phyloP scores from a whole-genome alignment of 139 green algal species.

The Tetradesmus lagerheimii region DNA sequence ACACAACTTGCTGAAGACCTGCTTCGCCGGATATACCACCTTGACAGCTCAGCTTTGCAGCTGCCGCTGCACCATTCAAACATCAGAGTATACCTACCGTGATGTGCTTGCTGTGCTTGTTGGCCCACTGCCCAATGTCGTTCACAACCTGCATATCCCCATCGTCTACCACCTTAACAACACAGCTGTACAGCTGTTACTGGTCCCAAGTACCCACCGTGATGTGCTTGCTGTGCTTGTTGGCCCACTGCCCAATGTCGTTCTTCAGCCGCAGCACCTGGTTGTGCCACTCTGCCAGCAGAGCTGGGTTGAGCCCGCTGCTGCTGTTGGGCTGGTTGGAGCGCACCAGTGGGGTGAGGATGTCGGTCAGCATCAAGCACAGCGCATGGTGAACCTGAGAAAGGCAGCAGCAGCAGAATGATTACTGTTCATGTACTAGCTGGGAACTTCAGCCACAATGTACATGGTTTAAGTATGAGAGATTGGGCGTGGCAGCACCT shows the following conservation, averaged over 20 bases:
- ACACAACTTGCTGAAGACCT: too few relatives aligned
- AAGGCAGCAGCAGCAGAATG: background rate
- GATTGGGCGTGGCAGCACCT: too few relatives aligned
- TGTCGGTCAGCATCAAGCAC: slow-evolving; percentile 79
- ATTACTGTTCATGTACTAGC: too few relatives aligned
- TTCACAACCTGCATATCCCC: too few relatives aligned
- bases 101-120: slow-evolving; percentile 83
- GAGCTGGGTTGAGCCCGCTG: slow-evolving; percentile 23
- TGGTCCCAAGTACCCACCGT: slow-evolving; percentile 62
- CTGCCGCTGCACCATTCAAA: too few relatives aligned
- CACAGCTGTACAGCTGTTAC: background rate
- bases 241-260: slow-evolving; percentile 59
- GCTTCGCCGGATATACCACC: too few relatives aligned
- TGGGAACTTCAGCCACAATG: too few relatives aligned
- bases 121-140: slow-evolving; percentile 59
- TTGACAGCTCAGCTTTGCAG: background rate
- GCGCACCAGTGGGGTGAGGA: slow-evolving; percentile 80
- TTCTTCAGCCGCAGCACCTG: slow-evolving; percentile 51
- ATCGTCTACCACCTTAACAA: background rate
- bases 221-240: slow-evolving; percentile 83
- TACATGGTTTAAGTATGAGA: too few relatives aligned
- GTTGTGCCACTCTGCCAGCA: slow-evolving; percentile 55
- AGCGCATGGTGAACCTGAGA: slow-evolving; percentile 70
- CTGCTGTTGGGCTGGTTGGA: slow-evolving; percentile 65
- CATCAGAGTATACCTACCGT: slow-evolving; percentile 76